These are phyloP conservation scores for Neocucurbitaria cava DNA, from an alignment of 2,329 filamentous ascomycete genomes.

Conservation along the genomic window DNA sequence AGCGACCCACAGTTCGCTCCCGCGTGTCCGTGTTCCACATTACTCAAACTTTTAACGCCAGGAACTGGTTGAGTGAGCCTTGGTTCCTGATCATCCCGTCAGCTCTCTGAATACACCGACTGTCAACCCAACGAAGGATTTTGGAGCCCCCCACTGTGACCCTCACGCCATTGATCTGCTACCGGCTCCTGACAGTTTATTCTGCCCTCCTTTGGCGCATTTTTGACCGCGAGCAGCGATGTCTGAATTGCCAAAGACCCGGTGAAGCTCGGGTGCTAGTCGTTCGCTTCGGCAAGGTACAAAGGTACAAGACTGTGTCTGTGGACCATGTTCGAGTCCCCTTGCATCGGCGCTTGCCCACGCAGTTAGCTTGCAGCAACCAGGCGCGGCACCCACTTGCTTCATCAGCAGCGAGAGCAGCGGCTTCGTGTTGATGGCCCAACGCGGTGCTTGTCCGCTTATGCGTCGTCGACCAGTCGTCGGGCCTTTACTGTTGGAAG, in stretches of 20 bases:
- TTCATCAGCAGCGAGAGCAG: conserved; percentile 16
- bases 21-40: conserved; percentile 12
- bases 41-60: conserved; percentile 12
- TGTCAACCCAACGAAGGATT: neutral
- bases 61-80: conserved; percentile 14
- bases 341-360: conserved; percentile 45
- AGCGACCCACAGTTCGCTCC: conserved; percentile 12
- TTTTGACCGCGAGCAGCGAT: conserved; percentile 11
- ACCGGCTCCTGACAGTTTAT: conserved; percentile 1
- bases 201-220: conserved; percentile 1
- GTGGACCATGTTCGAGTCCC: conserved; percentile 44
- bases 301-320: conserved; percentile 39
- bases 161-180: neutral
- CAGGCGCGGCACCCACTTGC: conserved; percentile 34
- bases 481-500: conserved; percentile 16
- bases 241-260: conserved; percentile 16
- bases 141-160: neutral
- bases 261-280: conserved; percentile 34
- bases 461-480: conserved; percentile 21
- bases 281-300: conserved; percentile 51
- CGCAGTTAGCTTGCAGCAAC: conserved; percentile 37
- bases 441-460: conserved; percentile 23
- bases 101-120: conserved; percentile 1
- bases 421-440: conserved; percentile 20
- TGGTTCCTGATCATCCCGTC: conserved; percentile 7